These are phyloP conservation scores for Rosellinia necatrix DNA, from an alignment of 2,329 filamentous ascomycete species.

Conservation along the genomic window DNA sequence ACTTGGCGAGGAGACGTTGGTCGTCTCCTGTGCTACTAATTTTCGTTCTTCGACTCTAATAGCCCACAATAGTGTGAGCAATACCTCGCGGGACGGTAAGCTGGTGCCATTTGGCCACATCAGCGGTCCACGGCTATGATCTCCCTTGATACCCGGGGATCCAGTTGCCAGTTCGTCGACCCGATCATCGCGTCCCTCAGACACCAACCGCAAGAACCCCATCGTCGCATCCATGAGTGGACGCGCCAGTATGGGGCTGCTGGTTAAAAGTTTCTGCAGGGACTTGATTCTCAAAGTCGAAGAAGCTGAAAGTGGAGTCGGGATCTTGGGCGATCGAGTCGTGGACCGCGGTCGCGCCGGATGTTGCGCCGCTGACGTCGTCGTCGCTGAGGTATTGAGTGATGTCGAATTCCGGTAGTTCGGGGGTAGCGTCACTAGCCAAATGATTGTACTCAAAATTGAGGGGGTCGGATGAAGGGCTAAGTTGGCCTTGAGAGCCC, in stretches of 20 bases:
- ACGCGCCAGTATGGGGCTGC: constrained; percentile 76
- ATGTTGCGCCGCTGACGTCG: constrained; percentile 50
- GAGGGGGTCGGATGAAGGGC: constrained; percentile 72
- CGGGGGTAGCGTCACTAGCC: constrained; percentile 62
- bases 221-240: constrained; percentile 74
- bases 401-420: constrained; percentile 49
- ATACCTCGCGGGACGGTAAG: constrained; percentile 44
- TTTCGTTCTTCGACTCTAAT: constrained; percentile 43
- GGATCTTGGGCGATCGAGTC: constrained; percentile 56
- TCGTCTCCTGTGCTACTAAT: constrained; percentile 29
- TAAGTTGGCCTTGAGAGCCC: constrained; percentile 76
- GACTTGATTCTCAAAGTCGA: constrained; percentile 64
- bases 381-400: constrained; percentile 61
- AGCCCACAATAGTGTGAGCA: constrained; percentile 44
- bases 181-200: constrained; percentile 58
- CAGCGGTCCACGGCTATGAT: constrained; percentile 41
- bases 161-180: constrained; percentile 45
- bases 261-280: constrained; percentile 70
- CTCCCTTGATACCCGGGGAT: constrained; percentile 45
- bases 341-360: constrained; percentile 55
- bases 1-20: constrained; percentile 32
- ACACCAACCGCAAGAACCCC: constrained; percentile 73
- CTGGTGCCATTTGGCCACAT: constrained; percentile 44
- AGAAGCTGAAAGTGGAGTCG: constrained; percentile 56
- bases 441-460: constrained; percentile 70